Evolutionary conservation across 345 rosid species (phyloP).

Genomic region (Dipteronia sinensis): DNA sequence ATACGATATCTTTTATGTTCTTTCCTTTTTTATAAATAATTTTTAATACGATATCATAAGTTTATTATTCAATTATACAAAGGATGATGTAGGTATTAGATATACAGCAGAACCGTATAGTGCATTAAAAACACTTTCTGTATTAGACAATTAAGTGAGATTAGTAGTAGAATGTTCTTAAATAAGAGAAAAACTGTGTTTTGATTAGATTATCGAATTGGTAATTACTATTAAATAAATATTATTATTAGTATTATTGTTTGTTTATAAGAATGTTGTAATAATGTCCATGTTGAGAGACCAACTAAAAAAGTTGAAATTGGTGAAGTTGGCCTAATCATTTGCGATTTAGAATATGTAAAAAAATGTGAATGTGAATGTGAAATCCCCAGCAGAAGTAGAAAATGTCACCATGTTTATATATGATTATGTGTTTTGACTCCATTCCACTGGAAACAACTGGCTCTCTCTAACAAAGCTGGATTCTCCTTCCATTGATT

Average conservation of each 20-base stretch:
- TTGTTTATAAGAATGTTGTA: neutral
- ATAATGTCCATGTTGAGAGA: neutral
- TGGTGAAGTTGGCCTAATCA: conserved; percentile 17
- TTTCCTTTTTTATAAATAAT: too few species aligned
- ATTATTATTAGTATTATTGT: neutral
- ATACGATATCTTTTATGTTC: too few species aligned
- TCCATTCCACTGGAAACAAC: neutral
- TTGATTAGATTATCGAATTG: too few species aligned
- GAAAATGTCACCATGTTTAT: neutral
- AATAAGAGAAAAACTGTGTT: too few species aligned
- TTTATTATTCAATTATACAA: too few species aligned
- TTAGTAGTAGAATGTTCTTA: too few species aligned
- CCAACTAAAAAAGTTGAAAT: neutral
- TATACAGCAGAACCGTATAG: too few species aligned
- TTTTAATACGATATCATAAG: too few species aligned
- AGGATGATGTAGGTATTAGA: too few species aligned
- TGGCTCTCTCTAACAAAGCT: neutral
- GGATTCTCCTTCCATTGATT: neutral
- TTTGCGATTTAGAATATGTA: neutral
- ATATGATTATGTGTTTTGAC: neutral
- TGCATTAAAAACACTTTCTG: too few species aligned
- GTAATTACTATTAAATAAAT: too few species aligned
- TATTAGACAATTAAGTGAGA: too few species aligned
- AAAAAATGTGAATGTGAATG: neutral
- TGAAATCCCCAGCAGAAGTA: neutral